Evolutionary conservation across 192 early-diverging fungal species (phyloP).

Genomic region (Coemansia sp.): DNA sequence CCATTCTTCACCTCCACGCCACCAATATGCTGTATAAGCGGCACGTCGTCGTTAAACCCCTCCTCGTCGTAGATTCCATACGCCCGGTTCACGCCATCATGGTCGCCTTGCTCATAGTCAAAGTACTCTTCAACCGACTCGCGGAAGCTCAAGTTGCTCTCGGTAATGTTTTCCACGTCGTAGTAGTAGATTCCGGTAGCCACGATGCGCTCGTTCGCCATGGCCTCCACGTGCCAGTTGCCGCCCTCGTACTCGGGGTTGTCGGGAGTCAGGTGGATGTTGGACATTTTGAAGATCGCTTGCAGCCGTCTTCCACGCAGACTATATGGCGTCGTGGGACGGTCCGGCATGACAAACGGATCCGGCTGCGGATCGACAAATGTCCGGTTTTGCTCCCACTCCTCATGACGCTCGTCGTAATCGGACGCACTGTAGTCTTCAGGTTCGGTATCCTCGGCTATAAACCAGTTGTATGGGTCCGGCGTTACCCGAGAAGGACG

Average conservation of each 20-base stretch:
- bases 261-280: conserved; percentile 66
- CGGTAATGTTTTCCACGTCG: conserved; percentile 66
- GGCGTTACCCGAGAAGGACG: conserved; percentile 7
- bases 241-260: conserved; percentile 56
- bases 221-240: conserved; percentile 73
- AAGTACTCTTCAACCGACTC: conserved; percentile 8
- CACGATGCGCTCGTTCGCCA: conserved; percentile 67
- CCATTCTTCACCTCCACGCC: conserved; percentile 52
- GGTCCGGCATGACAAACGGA: conserved; percentile 31
- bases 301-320: conserved; percentile 51
- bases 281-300: conserved; percentile 72
- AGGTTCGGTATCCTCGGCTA: conserved; percentile 5
- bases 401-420: conserved; percentile 25
- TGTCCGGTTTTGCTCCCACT: conserved; percentile 13
- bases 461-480: conserved; percentile 26
- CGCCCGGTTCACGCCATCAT: conserved; percentile 19
- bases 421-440: conserved; percentile 13
- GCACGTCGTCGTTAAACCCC: conserved; percentile 6
- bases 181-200: conserved; percentile 77
- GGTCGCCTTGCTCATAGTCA: conserved; percentile 10
- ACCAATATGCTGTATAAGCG: conserved; percentile 47
- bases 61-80: conserved; percentile 45
- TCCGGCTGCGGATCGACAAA: conserved; percentile 40
- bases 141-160: conserved; percentile 60
- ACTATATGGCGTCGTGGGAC: conserved; percentile 19